Evolutionary conservation across 2,329 filamentous ascomycete species (phyloP), one percentile per base, ranked within the genome.

Genomic region (Fusarium phyllophilum): DNA sequence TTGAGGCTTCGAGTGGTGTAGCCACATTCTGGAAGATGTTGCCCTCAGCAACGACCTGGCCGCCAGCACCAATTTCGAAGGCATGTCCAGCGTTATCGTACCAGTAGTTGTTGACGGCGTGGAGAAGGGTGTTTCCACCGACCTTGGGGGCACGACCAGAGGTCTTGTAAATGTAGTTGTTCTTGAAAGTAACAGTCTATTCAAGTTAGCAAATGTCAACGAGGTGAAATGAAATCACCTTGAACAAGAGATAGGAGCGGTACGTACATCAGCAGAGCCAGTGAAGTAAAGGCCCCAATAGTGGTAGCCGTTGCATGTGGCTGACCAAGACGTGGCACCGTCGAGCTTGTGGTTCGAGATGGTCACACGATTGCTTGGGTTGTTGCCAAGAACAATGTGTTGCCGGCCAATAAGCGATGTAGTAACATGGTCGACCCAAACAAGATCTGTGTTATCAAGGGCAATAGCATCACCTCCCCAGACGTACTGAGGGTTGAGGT

Each of bases 401-500:
- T 66, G 62, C 9, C 62, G 59, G 17, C 62, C 62, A 3, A 51
- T 41, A 8, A 62, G 39, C 4, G 60, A 44, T 0, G 46, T 64
- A 22, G 62, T 64, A 31, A 66, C 59, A 22, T 66, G 59, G 8
- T 66, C 59, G 6, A 66, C 44, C 62, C 60, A 65, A 8, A 66
- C 63, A 17, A 66, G 63, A n/a, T 66, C 63, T 1, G 63, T 51
- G 10, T 66, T 55, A 6, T 55, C 81, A 15, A 90, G 77, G 29
- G 86, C 87, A 75, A 90, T 88, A 39, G 85, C 88, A 77, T 90
- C 88, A 41, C 88, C 88, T 56, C 88, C 88, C 88, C 88, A 90
- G 71, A 90, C 87, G 75, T 89, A 89, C 78, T 88, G 77, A 14
- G 88, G 85, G 83, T 90, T 90, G 45, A 90, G 79, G 51, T 88